Conservation (phyloP, 2,329 filamentous ascomycete species). For the Colletotrichum australisinense region DNA sequence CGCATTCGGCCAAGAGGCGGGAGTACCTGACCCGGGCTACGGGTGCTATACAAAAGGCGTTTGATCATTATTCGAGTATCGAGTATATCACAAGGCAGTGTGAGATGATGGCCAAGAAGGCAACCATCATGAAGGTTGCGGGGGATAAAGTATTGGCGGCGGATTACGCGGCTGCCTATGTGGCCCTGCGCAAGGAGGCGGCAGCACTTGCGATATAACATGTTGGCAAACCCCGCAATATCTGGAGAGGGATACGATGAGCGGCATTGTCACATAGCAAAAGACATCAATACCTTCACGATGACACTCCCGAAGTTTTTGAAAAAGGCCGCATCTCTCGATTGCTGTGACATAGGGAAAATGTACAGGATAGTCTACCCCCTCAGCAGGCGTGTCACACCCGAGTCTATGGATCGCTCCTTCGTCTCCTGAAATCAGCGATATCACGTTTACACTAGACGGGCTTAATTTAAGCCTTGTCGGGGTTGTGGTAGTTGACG, state of each 20-base stretch:
- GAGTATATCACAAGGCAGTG: slow-evolving; percentile 78
- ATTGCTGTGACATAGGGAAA: slow-evolving; percentile 38
- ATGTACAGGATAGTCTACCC: slow-evolving; percentile 42
- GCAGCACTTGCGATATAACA: slow-evolving; percentile 29
- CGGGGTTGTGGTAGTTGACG: slow-evolving; percentile 98
- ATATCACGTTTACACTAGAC: slow-evolving; percentile 6
- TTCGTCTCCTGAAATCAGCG: not conserved
- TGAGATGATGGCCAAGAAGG: slow-evolving; percentile 86
- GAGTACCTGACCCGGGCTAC: slow-evolving; percentile 70
- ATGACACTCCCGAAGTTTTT: not conserved
- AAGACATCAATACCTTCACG: not conserved
- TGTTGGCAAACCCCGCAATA: not conserved
- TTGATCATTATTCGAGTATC: slow-evolving; percentile 72
- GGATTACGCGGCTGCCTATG: slow-evolving; percentile 74
- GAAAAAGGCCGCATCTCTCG: slow-evolving; percentile 23
- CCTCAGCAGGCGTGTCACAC: slow-evolving; percentile 20
- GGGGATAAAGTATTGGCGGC: slow-evolving; percentile 74
- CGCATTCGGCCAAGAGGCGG: slow-evolving; percentile 57
- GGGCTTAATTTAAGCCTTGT: slow-evolving; percentile 64
- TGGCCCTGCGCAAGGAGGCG: slow-evolving; percentile 61
- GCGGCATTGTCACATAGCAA: not conserved
- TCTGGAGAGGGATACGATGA: too few species aligned
- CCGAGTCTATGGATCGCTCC: slow-evolving; percentile 32
- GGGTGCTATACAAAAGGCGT: slow-evolving; percentile 71
- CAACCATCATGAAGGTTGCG: slow-evolving; percentile 77